Base-by-base conservation (phyloP, 2,329 filamentous ascomycete genomes). In the Pleoardoris graminearum region DNA sequence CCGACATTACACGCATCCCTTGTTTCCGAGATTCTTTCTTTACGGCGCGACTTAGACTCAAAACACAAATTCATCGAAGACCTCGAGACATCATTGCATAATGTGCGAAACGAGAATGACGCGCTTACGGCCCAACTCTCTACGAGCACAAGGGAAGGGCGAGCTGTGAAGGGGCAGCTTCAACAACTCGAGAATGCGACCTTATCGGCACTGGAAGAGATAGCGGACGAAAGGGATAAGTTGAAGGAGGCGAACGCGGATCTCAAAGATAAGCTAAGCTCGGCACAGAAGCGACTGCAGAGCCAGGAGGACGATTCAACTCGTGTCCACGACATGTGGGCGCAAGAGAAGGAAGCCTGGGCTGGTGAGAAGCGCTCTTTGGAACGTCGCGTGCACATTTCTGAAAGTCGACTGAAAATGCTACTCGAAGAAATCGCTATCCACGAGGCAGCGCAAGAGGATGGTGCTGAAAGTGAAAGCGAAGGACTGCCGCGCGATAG, bases 1-100 rank as follows among this genome's bases (percentile, higher is more conserved):
- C 94, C 94, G 1, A 97, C 92, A 0, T 77, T 99, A 10, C 94
- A 97, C 72, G 94, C 94, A 7, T 97, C 90, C 44, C 79, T 99
- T 6, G 93, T 99, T 0, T 93, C 93, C 0, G 94, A 99, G 72
- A 99, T 99, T 57, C 79, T 99, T 33, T 85, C 86, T 2, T 77
- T 99, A 44, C 85, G 92, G 19, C 83, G 94, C 52, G 94, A 99
- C 59, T 85, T 97, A 57, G 94, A 99, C 68, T 90, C 89, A 36
- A 97, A 96, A 75, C 83, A 87, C 38, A 90, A 85, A 63, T 82
- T 91, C 48, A 96, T 99, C 49, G 92, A 97, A 69, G 85, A 83
- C 48, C 79, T 99, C 14, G 94, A 99, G 74, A 78, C 81, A 1
- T 85, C 82, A 22, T 77, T 99, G 29, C 86, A 95, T 56, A 77